Conservation (phyloP, 1,284 basidiomycete species). For the Melampsora occidentalis region DNA sequence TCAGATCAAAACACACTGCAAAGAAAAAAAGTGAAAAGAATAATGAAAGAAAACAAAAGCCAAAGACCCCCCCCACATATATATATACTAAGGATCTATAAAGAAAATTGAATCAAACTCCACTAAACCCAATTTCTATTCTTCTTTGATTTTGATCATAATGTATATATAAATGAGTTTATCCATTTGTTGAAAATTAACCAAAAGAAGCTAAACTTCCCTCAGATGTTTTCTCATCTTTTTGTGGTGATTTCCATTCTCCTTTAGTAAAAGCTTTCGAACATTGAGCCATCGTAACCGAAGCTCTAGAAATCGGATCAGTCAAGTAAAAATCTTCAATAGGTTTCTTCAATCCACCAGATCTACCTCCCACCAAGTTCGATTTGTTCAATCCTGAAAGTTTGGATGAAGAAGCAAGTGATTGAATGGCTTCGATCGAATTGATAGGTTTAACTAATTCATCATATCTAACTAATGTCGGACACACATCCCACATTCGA, state of each 20-base stretch:
- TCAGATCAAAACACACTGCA: no score
- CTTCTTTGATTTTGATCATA: no score
- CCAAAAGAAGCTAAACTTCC: slow-evolving; percentile 3
- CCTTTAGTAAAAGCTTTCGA: slow-evolving; percentile 71
- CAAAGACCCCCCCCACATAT: neutral
- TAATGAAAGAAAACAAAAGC: neutral
- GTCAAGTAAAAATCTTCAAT: slow-evolving; percentile 96
- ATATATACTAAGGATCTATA: neutral
- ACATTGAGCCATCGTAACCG: slow-evolving; percentile 81
- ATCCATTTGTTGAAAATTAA: neutral
- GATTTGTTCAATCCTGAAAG: slow-evolving; percentile 30
- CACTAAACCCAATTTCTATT: neutral
- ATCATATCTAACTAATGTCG: slow-evolving; percentile 84
- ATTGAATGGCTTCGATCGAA: slow-evolving; percentile 66
- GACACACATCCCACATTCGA: slow-evolving; percentile 95
- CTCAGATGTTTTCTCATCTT: slow-evolving; percentile 55
- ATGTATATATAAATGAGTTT: neutral
- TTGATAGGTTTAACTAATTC: slow-evolving; percentile 72
- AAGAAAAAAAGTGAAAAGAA: neutral
- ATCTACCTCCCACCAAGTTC: slow-evolving; percentile 53
- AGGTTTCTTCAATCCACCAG: slow-evolving; percentile 70
- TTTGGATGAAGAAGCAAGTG: slow-evolving; percentile 61
- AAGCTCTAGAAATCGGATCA: slow-evolving; percentile 64
- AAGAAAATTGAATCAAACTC: neutral
- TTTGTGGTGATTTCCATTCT: slow-evolving; percentile 56